Conservation (phyloP, 768 basidiomycete species). For the Paxillus rubicundulus region DNA sequence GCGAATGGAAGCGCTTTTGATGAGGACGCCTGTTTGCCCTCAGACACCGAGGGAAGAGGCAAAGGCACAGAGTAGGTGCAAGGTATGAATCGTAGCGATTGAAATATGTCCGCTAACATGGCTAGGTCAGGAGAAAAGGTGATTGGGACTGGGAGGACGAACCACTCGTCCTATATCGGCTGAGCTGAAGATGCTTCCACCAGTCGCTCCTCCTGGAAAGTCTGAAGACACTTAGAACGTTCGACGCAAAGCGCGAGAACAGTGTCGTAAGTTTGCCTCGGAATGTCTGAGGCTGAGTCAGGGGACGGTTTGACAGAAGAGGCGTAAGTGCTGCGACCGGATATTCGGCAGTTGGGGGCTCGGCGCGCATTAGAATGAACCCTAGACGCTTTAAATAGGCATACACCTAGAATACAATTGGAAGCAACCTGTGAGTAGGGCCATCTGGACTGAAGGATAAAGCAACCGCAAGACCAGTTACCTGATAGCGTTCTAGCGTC, state of each 20-base stretch:
- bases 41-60: slow-evolving; percentile 32
- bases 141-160: slow-evolving; percentile 15
- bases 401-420: slow-evolving; percentile 63
- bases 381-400: slow-evolving; percentile 91
- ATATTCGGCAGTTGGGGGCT: slow-evolving; percentile 55
- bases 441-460: background rate
- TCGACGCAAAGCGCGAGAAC: slow-evolving; percentile 13
- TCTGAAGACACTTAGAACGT: slow-evolving; percentile 1
- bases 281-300: background rate
- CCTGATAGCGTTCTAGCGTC: slow-evolving; percentile 87
- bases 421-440: background rate
- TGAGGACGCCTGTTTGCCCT: slow-evolving; percentile 4
- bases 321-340: slow-evolving; percentile 42
- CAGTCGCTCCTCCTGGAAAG: slow-evolving; percentile 38
- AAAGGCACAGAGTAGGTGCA: slow-evolving; percentile 53
- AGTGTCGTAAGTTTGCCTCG: slow-evolving; percentile 5
- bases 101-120: slow-evolving; percentile 61
- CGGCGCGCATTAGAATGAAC: slow-evolving; percentile 80
- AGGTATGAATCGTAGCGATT: slow-evolving; percentile 68
- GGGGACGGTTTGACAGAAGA: slow-evolving; percentile 7
- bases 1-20: slow-evolving; percentile 1
- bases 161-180: slow-evolving; percentile 57
- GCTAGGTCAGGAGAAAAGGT: background rate
- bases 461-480: slow-evolving; percentile 30
- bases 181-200: slow-evolving; percentile 62